These are phyloP conservation scores for Ceratocystis cacaofunesta DNA, from an alignment of 2,329 filamentous ascomycete species.

Conservation along the genomic window DNA sequence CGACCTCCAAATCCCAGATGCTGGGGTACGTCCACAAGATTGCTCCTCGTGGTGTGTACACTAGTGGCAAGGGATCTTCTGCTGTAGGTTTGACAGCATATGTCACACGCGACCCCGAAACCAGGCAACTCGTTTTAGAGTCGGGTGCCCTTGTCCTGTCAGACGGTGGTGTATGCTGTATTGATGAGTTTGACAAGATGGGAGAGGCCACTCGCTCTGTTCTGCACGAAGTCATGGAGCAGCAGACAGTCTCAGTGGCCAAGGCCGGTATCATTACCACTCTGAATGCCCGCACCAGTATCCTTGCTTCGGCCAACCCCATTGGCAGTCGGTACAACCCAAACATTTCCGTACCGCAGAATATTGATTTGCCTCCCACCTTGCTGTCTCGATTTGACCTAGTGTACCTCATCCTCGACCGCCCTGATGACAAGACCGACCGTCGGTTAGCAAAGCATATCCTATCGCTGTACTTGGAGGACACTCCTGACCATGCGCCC, in stretches of 20 bases:
- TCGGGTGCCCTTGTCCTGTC: constrained; percentile 66
- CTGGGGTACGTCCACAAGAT: constrained; percentile 95
- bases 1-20: constrained; percentile 89
- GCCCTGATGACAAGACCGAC: constrained; percentile 79
- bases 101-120: constrained; percentile 67
- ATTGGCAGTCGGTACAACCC: constrained; percentile 97
- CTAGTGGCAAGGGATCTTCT: constrained; percentile 66
- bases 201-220: constrained; percentile 63
- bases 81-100: constrained; percentile 71
- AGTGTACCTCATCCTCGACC: constrained; percentile 90
- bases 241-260: constrained; percentile 71
- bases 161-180: constrained; percentile 71
- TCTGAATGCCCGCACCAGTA: constrained; percentile 85
- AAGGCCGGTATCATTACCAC: constrained; percentile 95
- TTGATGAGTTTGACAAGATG: constrained; percentile 81
- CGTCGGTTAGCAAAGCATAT: constrained; percentile 81
- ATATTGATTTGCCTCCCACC: constrained; percentile 93
- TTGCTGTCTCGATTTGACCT: constrained; percentile 91
- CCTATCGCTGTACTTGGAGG: constrained; percentile 91
- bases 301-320: constrained; percentile 91
- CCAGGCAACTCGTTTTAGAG: constrained; percentile 64
- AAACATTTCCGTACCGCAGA: constrained; percentile 87
- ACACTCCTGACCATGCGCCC: constrained; percentile 71
- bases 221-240: constrained; percentile 79
- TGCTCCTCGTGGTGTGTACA: constrained; percentile 74